A percentile compares a stretch with the other conserved stretches of the same genome.
Evolutionary conservation across 2,329 filamentous ascomycete genomes (phyloP).

Genomic region (Magnaporthiopsis rhizophila): DNA sequence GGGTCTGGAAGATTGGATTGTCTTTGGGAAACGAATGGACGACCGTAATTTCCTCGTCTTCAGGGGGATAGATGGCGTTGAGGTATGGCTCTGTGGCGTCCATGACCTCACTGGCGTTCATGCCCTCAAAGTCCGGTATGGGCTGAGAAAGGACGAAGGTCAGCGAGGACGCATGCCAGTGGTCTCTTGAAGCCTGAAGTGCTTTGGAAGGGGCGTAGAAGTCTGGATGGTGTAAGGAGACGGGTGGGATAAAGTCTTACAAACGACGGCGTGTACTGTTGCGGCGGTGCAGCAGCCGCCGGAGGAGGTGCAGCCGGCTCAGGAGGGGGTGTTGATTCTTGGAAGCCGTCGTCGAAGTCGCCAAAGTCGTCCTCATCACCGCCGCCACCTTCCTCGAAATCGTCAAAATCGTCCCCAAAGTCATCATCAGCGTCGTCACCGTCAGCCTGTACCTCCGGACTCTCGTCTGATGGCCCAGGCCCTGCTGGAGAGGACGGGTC

Average conservation of each 20-base stretch:
- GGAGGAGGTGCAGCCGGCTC: slow-evolving; percentile 24
- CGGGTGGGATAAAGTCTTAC: slow-evolving; percentile 13
- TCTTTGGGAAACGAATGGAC: slow-evolving; percentile 43
- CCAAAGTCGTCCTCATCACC: slow-evolving; percentile 49
- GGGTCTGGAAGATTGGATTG: slow-evolving; percentile 68
- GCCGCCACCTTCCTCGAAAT: slow-evolving; percentile 51
- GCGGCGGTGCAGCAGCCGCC: slow-evolving; percentile 30
- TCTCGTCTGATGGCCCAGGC: neutral
- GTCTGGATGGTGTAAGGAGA: neutral
- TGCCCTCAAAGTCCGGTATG: slow-evolving; percentile 58
- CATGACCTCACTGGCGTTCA: slow-evolving; percentile 53
- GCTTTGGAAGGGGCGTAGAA: neutral
- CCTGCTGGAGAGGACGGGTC: slow-evolving; percentile 1
- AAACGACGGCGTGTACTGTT: slow-evolving; percentile 20
- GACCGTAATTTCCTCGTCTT: slow-evolving; percentile 35
- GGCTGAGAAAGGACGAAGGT: slow-evolving; percentile 34
- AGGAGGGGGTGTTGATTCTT: slow-evolving; percentile 38
- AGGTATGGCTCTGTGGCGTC: slow-evolving; percentile 58
- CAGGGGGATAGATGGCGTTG: slow-evolving; percentile 54
- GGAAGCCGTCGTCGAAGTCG: slow-evolving; percentile 67
- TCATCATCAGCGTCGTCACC: slow-evolving; percentile 34
- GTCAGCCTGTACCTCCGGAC: slow-evolving; percentile 14
- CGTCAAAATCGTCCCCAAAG: slow-evolving; percentile 54
- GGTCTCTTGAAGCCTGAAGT: neutral
- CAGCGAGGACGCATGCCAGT: slow-evolving; percentile 14